Conservation (phyloP, 345 rosid species). For the Brassica incana region DNA sequence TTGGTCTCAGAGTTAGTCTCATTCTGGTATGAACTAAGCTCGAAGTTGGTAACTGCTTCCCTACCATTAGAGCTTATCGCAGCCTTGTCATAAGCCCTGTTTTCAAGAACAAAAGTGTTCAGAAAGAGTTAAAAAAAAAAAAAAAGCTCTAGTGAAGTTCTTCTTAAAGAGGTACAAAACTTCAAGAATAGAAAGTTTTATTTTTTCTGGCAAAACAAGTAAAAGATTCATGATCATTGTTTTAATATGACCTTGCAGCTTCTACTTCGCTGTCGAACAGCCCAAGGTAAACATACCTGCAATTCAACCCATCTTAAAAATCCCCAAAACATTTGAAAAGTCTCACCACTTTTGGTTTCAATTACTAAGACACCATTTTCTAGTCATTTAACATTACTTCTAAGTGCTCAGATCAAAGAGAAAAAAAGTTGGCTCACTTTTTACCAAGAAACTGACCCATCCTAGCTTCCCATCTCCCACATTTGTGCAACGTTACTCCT, state of each 20-base stretch:
- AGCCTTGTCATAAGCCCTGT: constrained; percentile 98
- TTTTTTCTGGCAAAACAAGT: constrained; percentile 9
- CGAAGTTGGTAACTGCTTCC: constrained; percentile 95
- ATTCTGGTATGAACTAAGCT: constrained; percentile 67
- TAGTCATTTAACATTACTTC: background rate
- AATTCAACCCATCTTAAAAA: constrained; percentile 70
- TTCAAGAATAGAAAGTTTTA: background rate
- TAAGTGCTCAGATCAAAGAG: background rate
- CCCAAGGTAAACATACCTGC: constrained; percentile 99
- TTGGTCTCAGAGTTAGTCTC: constrained; percentile 49
- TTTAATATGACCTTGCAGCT: constrained; percentile 87
- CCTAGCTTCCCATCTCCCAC: constrained; percentile 97
- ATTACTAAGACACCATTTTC: constrained; percentile 17
- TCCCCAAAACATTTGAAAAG: constrained; percentile 54
- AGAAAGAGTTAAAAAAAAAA: constrained; percentile 31
- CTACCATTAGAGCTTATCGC: constrained; percentile 83
- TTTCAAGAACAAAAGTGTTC: constrained; percentile 51
- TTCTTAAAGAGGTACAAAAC: constrained; percentile 45
- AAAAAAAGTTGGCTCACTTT: constrained; percentile 60
- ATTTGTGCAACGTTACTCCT: constrained; percentile 90
- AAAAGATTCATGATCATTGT: constrained; percentile 55
- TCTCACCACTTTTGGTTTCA: constrained; percentile 42
- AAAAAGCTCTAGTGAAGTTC: constrained; percentile 20
- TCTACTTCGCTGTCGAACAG: constrained; percentile 96
- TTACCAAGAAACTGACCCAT: constrained; percentile 98